Percentiles rank a stretch among this genome's conserved stretches.
Conservation (phyloP, 1,284 basidiomycete species). For the Cerioporus squamosus region DNA sequence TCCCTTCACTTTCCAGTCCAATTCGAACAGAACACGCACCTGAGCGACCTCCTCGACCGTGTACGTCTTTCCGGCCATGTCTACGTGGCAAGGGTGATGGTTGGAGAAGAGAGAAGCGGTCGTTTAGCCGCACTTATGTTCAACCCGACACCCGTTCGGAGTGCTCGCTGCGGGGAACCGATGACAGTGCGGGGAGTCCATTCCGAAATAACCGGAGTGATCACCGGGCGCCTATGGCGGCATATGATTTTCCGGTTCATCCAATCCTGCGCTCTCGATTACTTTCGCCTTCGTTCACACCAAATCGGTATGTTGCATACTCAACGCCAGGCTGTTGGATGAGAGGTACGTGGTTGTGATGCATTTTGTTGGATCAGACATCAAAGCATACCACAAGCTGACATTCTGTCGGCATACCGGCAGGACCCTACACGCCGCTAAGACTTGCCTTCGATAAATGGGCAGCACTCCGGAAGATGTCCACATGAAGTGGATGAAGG, state of each 20-base stretch:
- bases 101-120: neutral
- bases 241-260: conserved; percentile 14
- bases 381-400: too few relatives aligned
- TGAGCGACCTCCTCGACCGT: conserved; percentile 56
- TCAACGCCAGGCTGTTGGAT: neutral
- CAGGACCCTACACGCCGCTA: neutral
- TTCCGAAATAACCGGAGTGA: conserved; percentile 13
- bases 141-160: too few relatives aligned
- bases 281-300: neutral
- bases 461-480: neutral
- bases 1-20: neutral
- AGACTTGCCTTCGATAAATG: neutral
- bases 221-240: neutral
- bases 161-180: neutral
- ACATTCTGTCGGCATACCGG: too few relatives aligned
- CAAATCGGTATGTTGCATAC: neutral
- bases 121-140: too few relatives aligned
- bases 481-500: conserved; percentile 29
- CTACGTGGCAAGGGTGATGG: neutral
- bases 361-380: too few relatives aligned
- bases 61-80: conserved; percentile 13
- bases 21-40: conserved; percentile 37
- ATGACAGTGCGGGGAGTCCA: neutral
- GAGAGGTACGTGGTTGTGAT: neutral
- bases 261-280: neutral